Evolutionary conservation across 75 land plant genomes (phyloP), one percentile per base, ranked within the genome.

Genomic region (Azolla pinnata): DNA sequence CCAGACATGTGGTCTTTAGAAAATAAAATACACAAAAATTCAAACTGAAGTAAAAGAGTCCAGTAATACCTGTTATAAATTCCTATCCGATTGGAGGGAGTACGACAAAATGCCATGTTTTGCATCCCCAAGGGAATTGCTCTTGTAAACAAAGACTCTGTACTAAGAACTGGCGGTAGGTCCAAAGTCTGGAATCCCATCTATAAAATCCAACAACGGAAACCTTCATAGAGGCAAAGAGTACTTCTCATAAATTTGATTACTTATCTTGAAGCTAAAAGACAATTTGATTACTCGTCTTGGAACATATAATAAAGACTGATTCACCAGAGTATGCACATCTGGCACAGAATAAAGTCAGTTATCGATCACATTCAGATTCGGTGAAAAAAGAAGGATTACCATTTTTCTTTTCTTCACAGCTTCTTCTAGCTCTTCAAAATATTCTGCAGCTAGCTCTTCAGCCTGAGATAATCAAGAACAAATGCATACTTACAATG

Each of bases 31-130:
- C 8, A 24, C 19, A 19, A 4, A 19, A 5, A 19, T 4, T 8
- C 7, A 50, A 24, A 4, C 8, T 17, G 4, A 50, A 50, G 53
- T 19, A n/a, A n/a, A n/a, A n/a, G n/a, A n/a, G n/a, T n/a, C n/a
- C 24, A 24, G n/a, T 7, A 50, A 18, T 14, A 55, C 67, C 67
- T 65, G 63, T 44, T 56, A 26, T 65, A 54, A 21, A 56, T 52
- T 5, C 59, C 67, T 17, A 65, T 65, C 1, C 67, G 67, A 28
- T 65, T 55, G 1, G 67, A 63, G 38, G 67, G 67, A 29, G 62
- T 30, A 20, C 59, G 58, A 33, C 59, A 54, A 31, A 8, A 65
- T 19, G 38, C 5, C 28, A n/a, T 56, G 17, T 28, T 28, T 18
- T 54, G 31, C 17, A 65, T 33, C 12, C 59, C 59, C 8, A 33